Percentiles rank a stretch among this genome's conserved stretches.
Evolutionary conservation across 805 yeast genomes (phyloP).

Genomic region (Tetrapisispora namnaoensis): DNA sequence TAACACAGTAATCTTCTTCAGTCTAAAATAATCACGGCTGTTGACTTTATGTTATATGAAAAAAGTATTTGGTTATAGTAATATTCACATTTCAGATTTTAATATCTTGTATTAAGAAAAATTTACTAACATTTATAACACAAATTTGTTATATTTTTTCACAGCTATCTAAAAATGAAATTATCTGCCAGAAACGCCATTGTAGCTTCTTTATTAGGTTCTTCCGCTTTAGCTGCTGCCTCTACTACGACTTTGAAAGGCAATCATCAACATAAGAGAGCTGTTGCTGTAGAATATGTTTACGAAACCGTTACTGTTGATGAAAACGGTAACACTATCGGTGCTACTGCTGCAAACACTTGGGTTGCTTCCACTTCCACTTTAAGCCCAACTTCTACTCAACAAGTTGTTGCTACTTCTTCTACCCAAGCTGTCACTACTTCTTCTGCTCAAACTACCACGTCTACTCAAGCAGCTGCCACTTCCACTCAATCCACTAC

Average conservation of each 20-base stretch:
- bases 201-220: slow-evolving; percentile 22
- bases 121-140: not conserved
- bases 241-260: slow-evolving; percentile 14
- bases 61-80: too few relatives aligned
- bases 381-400: slow-evolving; percentile 10
- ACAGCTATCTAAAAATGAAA: slow-evolving; percentile 21
- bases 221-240: slow-evolving; percentile 24
- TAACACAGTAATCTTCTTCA: too few relatives aligned
- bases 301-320: slow-evolving; percentile 48
- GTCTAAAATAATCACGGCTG: too few relatives aligned
- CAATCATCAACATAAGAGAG: slow-evolving; percentile 43
- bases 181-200: slow-evolving; percentile 25
- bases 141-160: not conserved
- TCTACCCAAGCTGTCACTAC: slow-evolving; percentile 3
- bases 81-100: not conserved
- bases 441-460: slow-evolving; percentile 3
- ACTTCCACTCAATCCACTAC: slow-evolving; percentile 10
- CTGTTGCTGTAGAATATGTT: slow-evolving; percentile 41
- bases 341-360: slow-evolving; percentile 18
- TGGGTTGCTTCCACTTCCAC: slow-evolving; percentile 13
- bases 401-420: slow-evolving; percentile 4
- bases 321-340: slow-evolving; percentile 37
- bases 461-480: slow-evolving; percentile 1
- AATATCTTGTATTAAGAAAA: not conserved
- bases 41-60: too few relatives aligned